phyloP scores from a whole-genome alignment of 305 asterid species.

The Solanum hybrid region DNA sequence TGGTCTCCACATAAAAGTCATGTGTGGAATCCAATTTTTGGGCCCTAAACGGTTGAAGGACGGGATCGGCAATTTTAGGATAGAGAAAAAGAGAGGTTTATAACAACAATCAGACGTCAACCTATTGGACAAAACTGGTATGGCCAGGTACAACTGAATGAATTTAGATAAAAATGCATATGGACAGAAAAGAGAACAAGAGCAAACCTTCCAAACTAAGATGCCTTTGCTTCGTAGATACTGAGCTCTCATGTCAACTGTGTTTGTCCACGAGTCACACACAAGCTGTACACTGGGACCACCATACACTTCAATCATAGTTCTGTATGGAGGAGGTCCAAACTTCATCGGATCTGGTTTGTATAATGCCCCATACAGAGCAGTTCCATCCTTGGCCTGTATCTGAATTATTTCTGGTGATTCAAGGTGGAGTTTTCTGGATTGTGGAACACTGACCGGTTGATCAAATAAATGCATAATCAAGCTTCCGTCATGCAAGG shows the following conservation, averaged over 20 bases:
- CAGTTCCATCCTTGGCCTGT: slow-evolving; percentile 65
- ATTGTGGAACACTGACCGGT: slow-evolving; percentile 32
- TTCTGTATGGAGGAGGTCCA: slow-evolving; percentile 90
- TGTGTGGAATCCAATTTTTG: background rate
- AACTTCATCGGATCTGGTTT: slow-evolving; percentile 61
- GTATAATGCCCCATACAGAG: slow-evolving; percentile 67
- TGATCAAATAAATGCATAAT: slow-evolving; percentile 54
- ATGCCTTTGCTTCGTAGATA: slow-evolving; percentile 77
- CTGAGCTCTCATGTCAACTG: slow-evolving; percentile 95
- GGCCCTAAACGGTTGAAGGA: background rate
- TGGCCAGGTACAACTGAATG: background rate
- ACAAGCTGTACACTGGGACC: slow-evolving; percentile 87
- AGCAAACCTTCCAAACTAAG: slow-evolving; percentile 86
- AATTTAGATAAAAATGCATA: background rate
- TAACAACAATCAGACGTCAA: background rate
- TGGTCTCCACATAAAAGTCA: background rate
- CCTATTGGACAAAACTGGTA: background rate
- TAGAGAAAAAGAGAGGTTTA: background rate
- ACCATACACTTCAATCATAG: slow-evolving; percentile 92
- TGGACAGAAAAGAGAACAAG: background rate
- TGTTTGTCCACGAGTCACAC: slow-evolving; percentile 70
- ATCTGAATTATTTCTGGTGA: slow-evolving; percentile 62
- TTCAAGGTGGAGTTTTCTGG: slow-evolving; percentile 44
- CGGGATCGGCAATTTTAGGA: background rate
- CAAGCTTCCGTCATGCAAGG: slow-evolving; percentile 55